Percentiles rank a stretch among this genome's conserved stretches.
Conservation (phyloP, 345 rosid genomes). For the Linum trigynum region DNA sequence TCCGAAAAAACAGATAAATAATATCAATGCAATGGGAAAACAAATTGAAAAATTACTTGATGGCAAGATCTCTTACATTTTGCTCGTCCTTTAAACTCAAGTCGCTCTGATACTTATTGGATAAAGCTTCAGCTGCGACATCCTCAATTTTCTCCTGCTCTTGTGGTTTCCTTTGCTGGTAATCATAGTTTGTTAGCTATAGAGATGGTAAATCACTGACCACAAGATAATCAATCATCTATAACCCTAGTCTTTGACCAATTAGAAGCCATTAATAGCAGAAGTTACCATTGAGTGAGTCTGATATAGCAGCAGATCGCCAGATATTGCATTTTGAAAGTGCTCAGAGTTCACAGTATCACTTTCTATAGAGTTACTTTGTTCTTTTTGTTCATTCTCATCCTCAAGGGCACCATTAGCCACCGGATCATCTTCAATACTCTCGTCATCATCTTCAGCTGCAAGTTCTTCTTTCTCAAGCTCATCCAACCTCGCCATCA, state of each 20-base stretch:
- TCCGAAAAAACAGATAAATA: conserved; percentile 7
- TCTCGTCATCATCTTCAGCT: conserved; percentile 29
- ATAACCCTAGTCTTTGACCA: neutral
- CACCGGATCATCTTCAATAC: conserved; percentile 16
- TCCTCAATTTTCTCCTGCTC: conserved; percentile 20
- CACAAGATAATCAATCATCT: neutral
- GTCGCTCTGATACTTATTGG: conserved; percentile 23
- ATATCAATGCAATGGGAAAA: neutral
- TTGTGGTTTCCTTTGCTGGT: conserved; percentile 13
- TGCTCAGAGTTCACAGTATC: conserved; percentile 18
- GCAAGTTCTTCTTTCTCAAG: conserved; percentile 85
- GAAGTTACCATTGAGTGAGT: conserved; percentile 33
- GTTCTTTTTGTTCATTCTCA: conserved; percentile 1
- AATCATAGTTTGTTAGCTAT: conserved; percentile 6
- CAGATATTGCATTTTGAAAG: conserved; percentile 15
- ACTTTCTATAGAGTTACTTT: conserved; percentile 1
- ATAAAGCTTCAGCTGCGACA: conserved; percentile 20
- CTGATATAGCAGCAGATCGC: conserved; percentile 12
- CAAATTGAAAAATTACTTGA: conserved; percentile 1
- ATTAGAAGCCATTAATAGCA: conserved; percentile 13
- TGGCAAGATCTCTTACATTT: conserved; percentile 26
- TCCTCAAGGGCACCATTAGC: conserved; percentile 1
- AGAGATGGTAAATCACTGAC: conserved; percentile 1
- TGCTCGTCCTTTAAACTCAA: conserved; percentile 22
- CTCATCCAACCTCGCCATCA: conserved; percentile 78